Percentiles rank a stretch among this genome's conserved stretches.
phyloP scores from a whole-genome alignment of 352 stramenopile species.

The Phytophthora meadii region DNA sequence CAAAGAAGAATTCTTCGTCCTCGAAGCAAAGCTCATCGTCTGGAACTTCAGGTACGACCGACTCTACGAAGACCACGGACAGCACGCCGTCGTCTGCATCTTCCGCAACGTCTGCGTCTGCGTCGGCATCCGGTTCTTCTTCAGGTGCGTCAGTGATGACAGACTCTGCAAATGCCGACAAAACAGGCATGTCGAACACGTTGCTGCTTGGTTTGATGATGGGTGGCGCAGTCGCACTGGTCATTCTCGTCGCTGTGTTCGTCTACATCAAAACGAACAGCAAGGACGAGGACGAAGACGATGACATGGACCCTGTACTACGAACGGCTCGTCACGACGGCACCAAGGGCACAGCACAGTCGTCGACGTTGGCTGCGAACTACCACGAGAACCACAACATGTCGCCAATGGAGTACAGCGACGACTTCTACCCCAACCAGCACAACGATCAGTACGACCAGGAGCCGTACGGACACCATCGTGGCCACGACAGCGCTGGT shows the following conservation, averaged over 20 bases:
- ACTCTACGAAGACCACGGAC: conserved; percentile 14
- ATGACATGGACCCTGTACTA: conserved; percentile 40
- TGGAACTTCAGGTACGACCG: conserved; percentile 1
- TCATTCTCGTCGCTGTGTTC: conserved; percentile 55
- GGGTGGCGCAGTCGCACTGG: conserved; percentile 46
- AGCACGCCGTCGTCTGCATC: conserved; percentile 13
- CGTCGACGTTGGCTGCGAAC: conserved; percentile 38
- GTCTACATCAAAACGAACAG: conserved; percentile 56
- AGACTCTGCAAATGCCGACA: conserved; percentile 33
- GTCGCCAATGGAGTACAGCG: conserved; percentile 35
- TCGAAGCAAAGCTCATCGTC: conserved; percentile 4
- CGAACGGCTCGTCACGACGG: conserved; percentile 14
- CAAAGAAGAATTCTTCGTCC: conserved; percentile 2
- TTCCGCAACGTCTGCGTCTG: conserved; percentile 18
- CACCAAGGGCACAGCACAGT: conserved; percentile 24
- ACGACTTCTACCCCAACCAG: conserved; percentile 24
- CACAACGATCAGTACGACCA: conserved; percentile 36
- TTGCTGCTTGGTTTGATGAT: conserved; percentile 57
- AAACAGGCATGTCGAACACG: conserved; percentile 32
- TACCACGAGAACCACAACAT: conserved; percentile 44
- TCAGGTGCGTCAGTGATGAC: conserved; percentile 32
- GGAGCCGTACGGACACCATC: conserved; percentile 24
- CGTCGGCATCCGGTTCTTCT: conserved; percentile 16
- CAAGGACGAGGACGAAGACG: conserved; percentile 42
- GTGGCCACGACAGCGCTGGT: background rate